Conservation (phyloP, 2,329 filamentous ascomycete genomes). For the Metarhizium brunneum region DNA sequence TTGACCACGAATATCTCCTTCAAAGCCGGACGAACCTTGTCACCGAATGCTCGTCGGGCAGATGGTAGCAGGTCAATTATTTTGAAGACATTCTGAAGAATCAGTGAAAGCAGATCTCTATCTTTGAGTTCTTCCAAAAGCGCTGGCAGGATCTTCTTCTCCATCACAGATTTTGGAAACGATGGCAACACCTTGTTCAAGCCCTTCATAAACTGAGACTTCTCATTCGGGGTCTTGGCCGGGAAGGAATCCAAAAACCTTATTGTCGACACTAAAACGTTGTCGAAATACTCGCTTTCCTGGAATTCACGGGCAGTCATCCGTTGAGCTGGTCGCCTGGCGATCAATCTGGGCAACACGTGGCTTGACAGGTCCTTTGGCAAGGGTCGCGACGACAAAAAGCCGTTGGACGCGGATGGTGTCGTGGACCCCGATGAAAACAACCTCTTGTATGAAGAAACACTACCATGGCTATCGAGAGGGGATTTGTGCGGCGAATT, state of each 20-base stretch:
- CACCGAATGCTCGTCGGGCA: constrained; percentile 69
- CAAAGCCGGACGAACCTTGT: constrained; percentile 76
- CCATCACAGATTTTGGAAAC: constrained; percentile 87
- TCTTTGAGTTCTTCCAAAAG: constrained; percentile 92
- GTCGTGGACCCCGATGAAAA: constrained; percentile 71
- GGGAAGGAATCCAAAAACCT: constrained; percentile 88
- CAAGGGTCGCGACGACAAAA: constrained; percentile 67
- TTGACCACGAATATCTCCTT: constrained; percentile 71
- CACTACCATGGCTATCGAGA: constrained; percentile 69
- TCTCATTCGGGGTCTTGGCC: constrained; percentile 85
- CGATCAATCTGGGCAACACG: constrained; percentile 79
- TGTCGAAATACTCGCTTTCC: constrained; percentile 92
- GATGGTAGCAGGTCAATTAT: constrained; percentile 73
- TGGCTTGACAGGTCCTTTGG: constrained; percentile 68
- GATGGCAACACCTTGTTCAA: constrained; percentile 79
- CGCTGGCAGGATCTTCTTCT: constrained; percentile 86
- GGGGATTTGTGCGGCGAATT: constrained; percentile 91
- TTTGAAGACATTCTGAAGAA: constrained; percentile 87
- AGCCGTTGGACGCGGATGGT: constrained; percentile 75
- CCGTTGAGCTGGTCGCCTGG: constrained; percentile 75
- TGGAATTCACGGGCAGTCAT: constrained; percentile 88
- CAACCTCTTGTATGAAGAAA: constrained; percentile 75
- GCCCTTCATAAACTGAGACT: constrained; percentile 83
- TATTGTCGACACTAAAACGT: constrained; percentile 91
- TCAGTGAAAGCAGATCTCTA: constrained; percentile 71